Percentiles rank a stretch among this genome's conserved stretches.
Evolutionary conservation across 805 yeast genomes (phyloP).

Genomic region (Clavispora asparagi): DNA sequence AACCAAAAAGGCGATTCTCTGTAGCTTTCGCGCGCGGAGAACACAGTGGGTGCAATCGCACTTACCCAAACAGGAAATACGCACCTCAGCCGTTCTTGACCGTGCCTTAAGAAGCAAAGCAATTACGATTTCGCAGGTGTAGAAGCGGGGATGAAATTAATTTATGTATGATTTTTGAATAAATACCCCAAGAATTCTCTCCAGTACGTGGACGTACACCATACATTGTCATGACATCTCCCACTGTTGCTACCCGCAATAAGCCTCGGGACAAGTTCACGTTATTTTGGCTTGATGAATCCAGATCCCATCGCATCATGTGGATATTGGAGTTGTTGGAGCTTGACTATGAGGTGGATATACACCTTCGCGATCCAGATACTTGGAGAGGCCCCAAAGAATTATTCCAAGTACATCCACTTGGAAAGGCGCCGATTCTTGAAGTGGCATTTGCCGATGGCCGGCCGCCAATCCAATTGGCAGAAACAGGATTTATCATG

Average conservation of each 20-base stretch:
- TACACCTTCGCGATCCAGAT: conserved; percentile 45
- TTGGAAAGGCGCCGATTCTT: conserved; percentile 61
- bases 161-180: no score
- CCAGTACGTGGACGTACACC: no score
- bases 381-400: conserved; percentile 38
- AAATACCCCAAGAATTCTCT: no score
- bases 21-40: background rate
- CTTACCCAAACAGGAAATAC: background rate
- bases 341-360: conserved; percentile 49
- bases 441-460: conserved; percentile 37
- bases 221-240: background rate
- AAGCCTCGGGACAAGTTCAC: conserved; percentile 11
- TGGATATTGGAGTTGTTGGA: conserved; percentile 63
- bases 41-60: background rate
- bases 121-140: background rate
- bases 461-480: conserved; percentile 30
- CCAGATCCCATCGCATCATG: conserved; percentile 55
- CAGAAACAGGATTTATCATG: conserved; percentile 59
- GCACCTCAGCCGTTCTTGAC: background rate
- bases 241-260: background rate
- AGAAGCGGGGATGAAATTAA: background rate
- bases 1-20: background rate
- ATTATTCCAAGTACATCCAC: conserved; percentile 49
- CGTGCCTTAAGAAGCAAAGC: background rate
- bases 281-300: conserved; percentile 39